phyloP scores from a whole-genome alignment of 75 land plant genomes.

The Larix kaempferi region DNA sequence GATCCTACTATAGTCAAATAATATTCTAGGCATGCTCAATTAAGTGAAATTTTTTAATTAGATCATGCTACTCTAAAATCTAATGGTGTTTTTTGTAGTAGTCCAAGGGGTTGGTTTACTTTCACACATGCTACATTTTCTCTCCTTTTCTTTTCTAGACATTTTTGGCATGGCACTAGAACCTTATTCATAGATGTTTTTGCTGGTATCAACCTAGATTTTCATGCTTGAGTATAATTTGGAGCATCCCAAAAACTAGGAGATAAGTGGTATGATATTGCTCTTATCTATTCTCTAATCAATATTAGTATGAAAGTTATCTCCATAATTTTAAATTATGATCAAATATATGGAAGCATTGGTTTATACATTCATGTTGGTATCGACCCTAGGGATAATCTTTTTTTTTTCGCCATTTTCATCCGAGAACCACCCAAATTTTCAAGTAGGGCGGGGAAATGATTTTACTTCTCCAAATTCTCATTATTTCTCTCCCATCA shows the following conservation, averaged over 20 bases:
- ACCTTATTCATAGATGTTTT: conserved; percentile 22
- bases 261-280: conserved; percentile 10
- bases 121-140: conserved; percentile 18
- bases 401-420: not conserved
- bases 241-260: conserved; percentile 12
- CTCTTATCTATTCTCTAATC: not conserved
- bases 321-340: not conserved
- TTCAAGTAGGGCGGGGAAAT: not conserved
- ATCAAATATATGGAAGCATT: not conserved
- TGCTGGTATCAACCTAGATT: conserved; percentile 13
- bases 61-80: conserved; percentile 6
- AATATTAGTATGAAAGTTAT: not conserved
- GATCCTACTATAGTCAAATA: conserved; percentile 8
- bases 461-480: not conserved
- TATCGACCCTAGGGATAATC: not conserved
- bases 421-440: not conserved
- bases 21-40: conserved; percentile 19
- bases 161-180: not conserved
- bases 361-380: not conserved
- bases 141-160: conserved; percentile 14
- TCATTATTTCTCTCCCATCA: not conserved
- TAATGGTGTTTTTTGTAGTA: conserved; percentile 15
- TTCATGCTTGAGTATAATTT: conserved; percentile 10
- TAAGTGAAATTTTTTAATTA: conserved; percentile 9
- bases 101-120: conserved; percentile 22